Evolutionary conservation across 768 basidiomycete species (phyloP), one percentile per base, ranked within the genome.

Genomic region (Cubamyces sp.): DNA sequence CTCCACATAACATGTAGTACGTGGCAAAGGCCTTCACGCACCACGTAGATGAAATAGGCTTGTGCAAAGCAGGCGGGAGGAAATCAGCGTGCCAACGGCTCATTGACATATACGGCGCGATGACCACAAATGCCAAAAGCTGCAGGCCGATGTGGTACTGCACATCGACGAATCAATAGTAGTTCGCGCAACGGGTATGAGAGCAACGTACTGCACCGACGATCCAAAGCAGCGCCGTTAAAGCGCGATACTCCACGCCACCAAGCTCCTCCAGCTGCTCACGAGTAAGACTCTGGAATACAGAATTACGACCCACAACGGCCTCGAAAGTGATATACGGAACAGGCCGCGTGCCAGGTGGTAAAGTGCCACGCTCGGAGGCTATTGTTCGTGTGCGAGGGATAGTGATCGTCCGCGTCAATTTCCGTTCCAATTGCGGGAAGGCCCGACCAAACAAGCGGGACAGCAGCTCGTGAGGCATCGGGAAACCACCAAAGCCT

Each of bases 231-330:
- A 97, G 73, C 2, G 88, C 84, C 46, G 87, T 88, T 64, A 97
- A 76, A 14, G 90, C 91, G 11, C 94, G 83, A 70, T 92, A 98
- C 73, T 99, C 96, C 7, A 97, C 90, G 19, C 96, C 96, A 4
- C 95, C 95, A 5, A 98, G 77, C 73, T 97, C 94, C 66, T 96
- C 94, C 67, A 92, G 77, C 69, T 98, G 91, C 49, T 94, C 92
- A 19, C 83, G 80, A 0, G 87, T 91, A 55, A 96, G 75, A 65
- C 74, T 77, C 40, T 83, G 81, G 66, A 92, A 92, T 3, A 77
- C 76, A 3, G 90, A 93, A 71, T 96, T 96, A 37, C 87, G 82
- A 0, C 93, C 91, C n/a, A 95, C 92, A 2, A 84, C 71, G 0
- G 93, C 91, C 47, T 92, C 85, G 70, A 97, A 98, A 1, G 87